These are phyloP conservation scores for Bacidia rubella DNA, from an alignment of 495 filamentous ascomycete genomes.

Conservation along the genomic window DNA sequence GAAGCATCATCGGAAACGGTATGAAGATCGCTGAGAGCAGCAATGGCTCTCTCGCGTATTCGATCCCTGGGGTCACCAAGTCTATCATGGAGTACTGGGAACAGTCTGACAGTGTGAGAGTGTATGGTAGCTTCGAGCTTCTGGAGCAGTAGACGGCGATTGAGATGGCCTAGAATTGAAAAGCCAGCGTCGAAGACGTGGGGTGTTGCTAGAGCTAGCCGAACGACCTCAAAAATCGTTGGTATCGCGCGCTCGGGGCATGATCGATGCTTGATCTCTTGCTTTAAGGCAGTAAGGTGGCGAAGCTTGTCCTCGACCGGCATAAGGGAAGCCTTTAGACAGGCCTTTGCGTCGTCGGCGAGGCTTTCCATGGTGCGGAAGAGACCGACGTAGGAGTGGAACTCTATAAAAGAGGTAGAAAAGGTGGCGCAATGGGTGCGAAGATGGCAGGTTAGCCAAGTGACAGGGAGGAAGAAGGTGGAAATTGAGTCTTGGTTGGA, in stretches of 20 bases:
- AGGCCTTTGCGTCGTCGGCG: constrained; percentile 8
- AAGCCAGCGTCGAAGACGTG: constrained; percentile 66
- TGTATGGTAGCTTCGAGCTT: constrained; percentile 56
- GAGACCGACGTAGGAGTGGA: not conserved
- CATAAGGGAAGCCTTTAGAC: constrained; percentile 1
- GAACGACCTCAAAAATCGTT: constrained; percentile 60
- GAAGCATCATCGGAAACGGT: constrained; percentile 44
- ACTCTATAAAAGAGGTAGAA: too few relatives aligned
- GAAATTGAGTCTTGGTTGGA: too few relatives aligned
- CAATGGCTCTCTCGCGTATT: constrained; percentile 52
- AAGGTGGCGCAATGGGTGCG: not conserved
- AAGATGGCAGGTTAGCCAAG: too few relatives aligned
- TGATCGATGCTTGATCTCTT: constrained; percentile 76
- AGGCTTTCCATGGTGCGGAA: constrained; percentile 8
- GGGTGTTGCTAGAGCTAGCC: constrained; percentile 53
- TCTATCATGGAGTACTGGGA: constrained; percentile 64
- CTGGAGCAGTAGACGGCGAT: constrained; percentile 72
- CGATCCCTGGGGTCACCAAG: constrained; percentile 83
- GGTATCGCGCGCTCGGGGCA: constrained; percentile 61
- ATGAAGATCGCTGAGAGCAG: constrained; percentile 54
- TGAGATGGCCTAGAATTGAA: constrained; percentile 69
- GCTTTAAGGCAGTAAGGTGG: constrained; percentile 60
- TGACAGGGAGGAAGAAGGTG: too few relatives aligned
- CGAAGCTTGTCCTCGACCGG: constrained; percentile 50
- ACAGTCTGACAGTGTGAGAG: constrained; percentile 48